Conservation (phyloP, 352 stramenopile species). For the Thraustochytrium striatum region DNA sequence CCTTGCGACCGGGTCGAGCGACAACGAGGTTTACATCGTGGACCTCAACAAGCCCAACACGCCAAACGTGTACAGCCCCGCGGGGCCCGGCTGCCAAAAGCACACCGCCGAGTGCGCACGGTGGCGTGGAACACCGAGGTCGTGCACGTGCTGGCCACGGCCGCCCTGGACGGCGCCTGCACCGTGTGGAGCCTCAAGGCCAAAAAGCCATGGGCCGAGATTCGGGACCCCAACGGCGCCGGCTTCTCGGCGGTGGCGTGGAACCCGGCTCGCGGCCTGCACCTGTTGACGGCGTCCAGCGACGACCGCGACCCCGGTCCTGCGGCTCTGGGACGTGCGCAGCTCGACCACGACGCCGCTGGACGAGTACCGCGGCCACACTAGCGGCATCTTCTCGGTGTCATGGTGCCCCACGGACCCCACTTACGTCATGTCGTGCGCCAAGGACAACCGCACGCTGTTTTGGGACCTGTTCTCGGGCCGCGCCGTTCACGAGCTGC, state of each 20-base stretch:
- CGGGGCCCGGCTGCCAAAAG: slow-evolving; percentile 62
- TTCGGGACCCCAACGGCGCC: slow-evolving; percentile 73
- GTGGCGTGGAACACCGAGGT: slow-evolving; percentile 97
- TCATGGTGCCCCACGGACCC: slow-evolving; percentile 94
- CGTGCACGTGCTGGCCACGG: slow-evolving; percentile 93
- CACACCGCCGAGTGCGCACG: slow-evolving; percentile 61
- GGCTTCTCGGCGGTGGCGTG: slow-evolving; percentile 87
- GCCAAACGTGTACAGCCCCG: slow-evolving; percentile 80
- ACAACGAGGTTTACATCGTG: slow-evolving; percentile 91
- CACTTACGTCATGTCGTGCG: slow-evolving; percentile 83
- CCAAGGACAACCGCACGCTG: slow-evolving; percentile 95
- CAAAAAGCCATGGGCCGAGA: slow-evolving; percentile 96
- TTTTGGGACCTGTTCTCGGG: slow-evolving; percentile 94
- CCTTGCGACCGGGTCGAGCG: slow-evolving; percentile 82
- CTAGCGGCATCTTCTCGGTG: slow-evolving; percentile 88
- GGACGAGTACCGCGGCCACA: slow-evolving; percentile 89
- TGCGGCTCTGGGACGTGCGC: slow-evolving; percentile 97
- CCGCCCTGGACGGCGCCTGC: slow-evolving; percentile 83
- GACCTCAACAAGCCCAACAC: slow-evolving; percentile 80
- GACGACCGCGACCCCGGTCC: slow-evolving; percentile 89
- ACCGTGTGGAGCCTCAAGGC: slow-evolving; percentile 96
- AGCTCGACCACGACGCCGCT: slow-evolving; percentile 93
- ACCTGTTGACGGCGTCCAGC: slow-evolving; percentile 90
- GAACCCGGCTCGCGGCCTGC: slow-evolving; percentile 95
- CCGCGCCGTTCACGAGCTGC: slow-evolving; percentile 86